Conservation (phyloP, 441 rosid genomes). For the Arabidopsis hybrid region DNA sequence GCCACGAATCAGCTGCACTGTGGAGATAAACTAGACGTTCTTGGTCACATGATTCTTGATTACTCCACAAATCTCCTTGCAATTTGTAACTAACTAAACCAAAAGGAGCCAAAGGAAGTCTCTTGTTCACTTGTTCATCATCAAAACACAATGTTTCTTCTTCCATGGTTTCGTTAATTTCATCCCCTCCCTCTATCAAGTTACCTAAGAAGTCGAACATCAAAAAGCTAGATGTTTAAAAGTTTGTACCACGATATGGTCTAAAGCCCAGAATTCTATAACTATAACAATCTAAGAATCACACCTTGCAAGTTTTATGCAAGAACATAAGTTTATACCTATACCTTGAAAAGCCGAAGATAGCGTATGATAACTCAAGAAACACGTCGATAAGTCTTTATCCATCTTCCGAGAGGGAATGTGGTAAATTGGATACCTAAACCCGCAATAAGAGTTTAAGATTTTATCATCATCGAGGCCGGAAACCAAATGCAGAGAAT, state of each 20-base stretch:
- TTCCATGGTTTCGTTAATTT: constrained; percentile 19
- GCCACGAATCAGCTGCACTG: constrained; percentile 80
- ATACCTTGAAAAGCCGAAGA: constrained; percentile 82
- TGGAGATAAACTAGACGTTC: constrained; percentile 53
- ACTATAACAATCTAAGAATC: not conserved
- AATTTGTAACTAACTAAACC: constrained; percentile 72
- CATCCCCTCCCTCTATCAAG: constrained; percentile 19
- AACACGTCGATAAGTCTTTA: constrained; percentile 74
- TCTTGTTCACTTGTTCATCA: constrained; percentile 36
- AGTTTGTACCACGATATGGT: constrained; percentile 12
- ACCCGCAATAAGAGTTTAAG: not conserved
- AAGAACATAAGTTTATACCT: not conserved
- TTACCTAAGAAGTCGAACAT: constrained; percentile 39
- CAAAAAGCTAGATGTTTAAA: constrained; percentile 3
- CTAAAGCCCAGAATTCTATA: not conserved
- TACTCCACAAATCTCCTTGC: constrained; percentile 73
- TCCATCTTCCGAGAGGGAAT: constrained; percentile 61
- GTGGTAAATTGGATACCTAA: constrained; percentile 85
- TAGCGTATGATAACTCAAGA: constrained; percentile 78
- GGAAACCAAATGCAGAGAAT: not conserved
- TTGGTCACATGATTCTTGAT: constrained; percentile 50
- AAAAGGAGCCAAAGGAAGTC: constrained; percentile 60
- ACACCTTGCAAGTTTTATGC: not conserved
- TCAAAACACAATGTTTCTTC: constrained; percentile 47
- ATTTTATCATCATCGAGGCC: not conserved